Base-by-base conservation (phyloP, 805 yeast genomes). In the Ogataea nakhonphanomensis region DNA sequence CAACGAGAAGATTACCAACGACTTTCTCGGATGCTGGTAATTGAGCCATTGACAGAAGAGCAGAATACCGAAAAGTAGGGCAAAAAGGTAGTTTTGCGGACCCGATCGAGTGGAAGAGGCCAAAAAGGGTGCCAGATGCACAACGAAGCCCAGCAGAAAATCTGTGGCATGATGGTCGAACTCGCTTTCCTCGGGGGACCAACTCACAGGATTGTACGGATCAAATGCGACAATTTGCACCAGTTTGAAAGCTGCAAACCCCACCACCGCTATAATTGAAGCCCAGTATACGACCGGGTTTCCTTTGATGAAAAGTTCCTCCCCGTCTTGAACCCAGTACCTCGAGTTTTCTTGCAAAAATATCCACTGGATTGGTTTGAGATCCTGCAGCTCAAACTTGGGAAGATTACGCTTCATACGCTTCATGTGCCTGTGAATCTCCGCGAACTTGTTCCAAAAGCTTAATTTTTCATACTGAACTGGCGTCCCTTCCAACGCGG, bases 341-440 rank as follows among this genome's bases (percentile, higher is more conserved):
- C 67, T 74, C 40, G 79, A 68, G n/a, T 91, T 91, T 30, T 78
- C 66, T 14, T 61, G 44, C 41, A 74, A 59, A 31, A 75, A 63
- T 12, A 84, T 79, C 93, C 95, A 86, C 9, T 79, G 62, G 11
- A 56, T 57, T 1, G 88, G 84, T n/a, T 68, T 62, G 4, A 80
- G 74, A 28, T 71, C 69, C 63, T 69, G 77, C 23, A 55, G 53
- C 60, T 78, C 80, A 12, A 71, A 57, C 17, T 69, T 71, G 1
- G 75, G 70, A 12, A 73, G 62, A 5, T 70, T 71, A 46, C 63
- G 62, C 58, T 74, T 73, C 39, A 70, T 54, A 13, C 66, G 59
- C 67, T 74, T 69, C 81, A 80, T 79, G 17, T 73, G 74, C 39
- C 58, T 61, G 59, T 81, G 83, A 38, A 78, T 66, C 50, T 81